Evolutionary conservation across 108 stramenopile species (phyloP), one percentile per base, ranked within the genome.

Genomic region (Pseudonitzschia multistriata): DNA sequence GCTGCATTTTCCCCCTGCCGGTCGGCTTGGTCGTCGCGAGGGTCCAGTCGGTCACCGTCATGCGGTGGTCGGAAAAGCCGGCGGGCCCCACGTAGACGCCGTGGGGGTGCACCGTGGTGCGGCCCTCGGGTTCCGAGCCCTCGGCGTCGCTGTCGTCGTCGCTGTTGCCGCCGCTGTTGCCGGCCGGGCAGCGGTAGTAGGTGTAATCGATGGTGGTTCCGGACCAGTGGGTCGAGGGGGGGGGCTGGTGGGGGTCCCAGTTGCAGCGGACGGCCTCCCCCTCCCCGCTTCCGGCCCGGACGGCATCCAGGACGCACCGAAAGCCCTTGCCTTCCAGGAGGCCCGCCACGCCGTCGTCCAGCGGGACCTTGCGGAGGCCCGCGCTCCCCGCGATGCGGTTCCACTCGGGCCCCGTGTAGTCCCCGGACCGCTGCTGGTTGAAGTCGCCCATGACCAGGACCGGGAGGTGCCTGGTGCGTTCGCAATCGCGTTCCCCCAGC

Each of bases 171-270:
- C 10, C 17, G 30, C 2, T 10, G 3, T 59, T 33, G 22, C 19
- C 10, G 50, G 50, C 7, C 10, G 40, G 40, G 10, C 10, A 25
- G 0, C 11, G 40, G 21, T 47, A 56, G 45, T 71, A 71, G 40
- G 59, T 59, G 48, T 71, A 71, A 29, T 71, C 70, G 30, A 71
- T 59, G 25, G 57, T 61, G 0, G 70, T 71, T 22, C 70, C 70
- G 4, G 70, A 71, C 70, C 70, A 71, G 21, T 71, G 70, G n/a
- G 70, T 71, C 11, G 70, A 71, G 2, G 70, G 70, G 13, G 70
- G 70, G 3, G 45, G 62, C 29, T 60, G 47, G 22, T 25, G n/a
- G 2, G 39, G 56, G 15, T 56, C 27, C 70, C 70, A 71, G 47
- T 71, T 71, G 59, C 28, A 64, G 8, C 28, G 45, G 5, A 63